Evolutionary conservation across 2,329 filamentous ascomycete species (phyloP), one percentile per base, ranked within the genome.

Genomic region (Trichoderma atroviride): DNA sequence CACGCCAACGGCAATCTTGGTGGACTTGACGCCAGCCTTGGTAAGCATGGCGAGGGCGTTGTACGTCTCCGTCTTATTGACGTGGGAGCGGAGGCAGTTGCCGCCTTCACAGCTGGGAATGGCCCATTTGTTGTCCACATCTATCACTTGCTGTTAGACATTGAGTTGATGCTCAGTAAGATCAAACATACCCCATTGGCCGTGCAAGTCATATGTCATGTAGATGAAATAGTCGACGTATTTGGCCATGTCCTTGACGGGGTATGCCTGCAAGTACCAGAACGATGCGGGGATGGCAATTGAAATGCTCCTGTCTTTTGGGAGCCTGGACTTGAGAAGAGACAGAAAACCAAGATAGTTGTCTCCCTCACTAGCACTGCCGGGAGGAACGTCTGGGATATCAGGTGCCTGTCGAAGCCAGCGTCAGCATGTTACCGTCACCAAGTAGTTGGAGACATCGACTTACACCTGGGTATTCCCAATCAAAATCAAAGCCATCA

Each of bases 51-150:
- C 70, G 13, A 83, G 71, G 0, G 71, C 50, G 24, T 73, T 74
- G 4, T 71, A 40, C 1, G 79, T 81, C 60, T 83, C 80, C 5
- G 81, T 83, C 55, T 75, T 64, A 73, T 83, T 83, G 70, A 82
- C 73, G 70, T 81, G 79, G 0, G 74, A 77, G 0, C 79, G 78
- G 1, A 83, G 74, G 58, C 81, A 79, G 71, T 77, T 76, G 1
- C 77, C 77, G 7, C 13, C 67, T 1, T 73, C 70, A 61, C 77
- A 79, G 22, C 75, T 74, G 0, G 74, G 70, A 57, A 57, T 73
- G 16, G 75, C 70, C 56, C 72, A 75, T 10, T 73, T 59, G 62
- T 77, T 79, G 0, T 72, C 73, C 13, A 58, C 55, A 58, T 58
- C 55, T 33, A 33, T 33, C 31, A 33, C 31, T 7, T 33, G 31